Evolutionary conservation across 2,329 filamentous ascomycete genomes (phyloP).

Genomic region (Proliferodiscus dingleyae): DNA sequence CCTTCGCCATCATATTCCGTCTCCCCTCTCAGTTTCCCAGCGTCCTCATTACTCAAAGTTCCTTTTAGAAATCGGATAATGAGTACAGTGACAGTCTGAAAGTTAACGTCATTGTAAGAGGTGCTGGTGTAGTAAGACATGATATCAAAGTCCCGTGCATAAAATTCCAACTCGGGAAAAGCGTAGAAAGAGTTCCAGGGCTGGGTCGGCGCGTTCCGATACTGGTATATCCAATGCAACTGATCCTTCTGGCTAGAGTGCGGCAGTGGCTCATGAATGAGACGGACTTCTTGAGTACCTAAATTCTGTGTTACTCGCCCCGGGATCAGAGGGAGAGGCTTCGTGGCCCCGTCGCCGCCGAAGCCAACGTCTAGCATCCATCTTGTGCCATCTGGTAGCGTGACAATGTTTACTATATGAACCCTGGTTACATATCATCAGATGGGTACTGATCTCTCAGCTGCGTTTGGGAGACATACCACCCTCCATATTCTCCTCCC

Average conservation of each 20-base stretch:
- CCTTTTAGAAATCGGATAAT: constrained; percentile 52
- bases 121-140: constrained; percentile 54
- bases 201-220: constrained; percentile 41
- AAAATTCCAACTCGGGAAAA: constrained; percentile 62
- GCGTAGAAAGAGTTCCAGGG: constrained; percentile 59
- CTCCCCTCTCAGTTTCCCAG: neutral
- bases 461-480: constrained; percentile 21
- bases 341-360: constrained; percentile 55
- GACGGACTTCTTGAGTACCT: constrained; percentile 51
- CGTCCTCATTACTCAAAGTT: constrained; percentile 2
- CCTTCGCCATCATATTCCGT: constrained; percentile 17
- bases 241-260: constrained; percentile 38
- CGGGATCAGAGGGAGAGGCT: constrained; percentile 49
- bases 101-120: constrained; percentile 51
- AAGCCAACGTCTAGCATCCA: constrained; percentile 60
- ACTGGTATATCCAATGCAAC: constrained; percentile 60
- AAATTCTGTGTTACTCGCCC: constrained; percentile 35
- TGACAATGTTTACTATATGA: constrained; percentile 59
- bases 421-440: constrained; percentile 31
- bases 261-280: constrained; percentile 46
- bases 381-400: constrained; percentile 39
- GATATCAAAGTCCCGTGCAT: constrained; percentile 54
- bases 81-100: constrained; percentile 52
- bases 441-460: neutral
- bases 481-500: constrained; percentile 23